A percentile compares a stretch with the other conserved stretches of the same genome.
Conservation (phyloP, 2,329 filamentous ascomycete genomes). For the Aureobasidium sp. region DNA sequence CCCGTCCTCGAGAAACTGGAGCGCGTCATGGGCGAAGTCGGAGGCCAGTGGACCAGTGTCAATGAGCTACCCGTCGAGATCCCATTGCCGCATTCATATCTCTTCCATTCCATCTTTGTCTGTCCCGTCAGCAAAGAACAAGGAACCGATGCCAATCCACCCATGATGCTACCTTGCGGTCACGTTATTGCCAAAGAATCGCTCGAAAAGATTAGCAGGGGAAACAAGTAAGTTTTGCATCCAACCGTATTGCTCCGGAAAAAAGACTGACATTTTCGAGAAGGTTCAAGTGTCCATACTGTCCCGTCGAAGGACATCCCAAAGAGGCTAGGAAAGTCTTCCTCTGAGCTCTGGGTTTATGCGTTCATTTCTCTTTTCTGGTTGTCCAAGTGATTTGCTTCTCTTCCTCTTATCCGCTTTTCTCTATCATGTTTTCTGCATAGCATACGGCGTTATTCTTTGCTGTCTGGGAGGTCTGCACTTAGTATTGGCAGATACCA, state of each 20-base stretch:
- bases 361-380: neutral
- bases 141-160: slow-evolving; percentile 83
- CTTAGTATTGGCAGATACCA: neutral
- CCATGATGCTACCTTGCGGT: slow-evolving; percentile 94
- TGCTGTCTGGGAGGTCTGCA: neutral
- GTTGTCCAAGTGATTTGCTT: neutral
- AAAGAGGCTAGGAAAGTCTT: slow-evolving; percentile 65
- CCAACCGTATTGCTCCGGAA: neutral
- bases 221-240: slow-evolving; percentile 28
- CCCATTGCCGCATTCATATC: slow-evolving; percentile 53
- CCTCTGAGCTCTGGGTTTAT: slow-evolving; percentile 17
- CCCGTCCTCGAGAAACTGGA: slow-evolving; percentile 84
- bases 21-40: slow-evolving; percentile 76
- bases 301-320: slow-evolving; percentile 71
- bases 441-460: neutral
- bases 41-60: slow-evolving; percentile 88
- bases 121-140: slow-evolving; percentile 97
- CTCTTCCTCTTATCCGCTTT: neutral
- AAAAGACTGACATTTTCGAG: slow-evolving; percentile 18
- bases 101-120: slow-evolving; percentile 94
- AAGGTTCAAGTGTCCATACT: slow-evolving; percentile 94
- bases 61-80: slow-evolving; percentile 76
- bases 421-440: neutral
- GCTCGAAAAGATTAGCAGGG: slow-evolving; percentile 69
- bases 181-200: slow-evolving; percentile 88